Conservation (phyloP, 192 early-diverging fungal species). For the Helicostylum pulchrum region DNA sequence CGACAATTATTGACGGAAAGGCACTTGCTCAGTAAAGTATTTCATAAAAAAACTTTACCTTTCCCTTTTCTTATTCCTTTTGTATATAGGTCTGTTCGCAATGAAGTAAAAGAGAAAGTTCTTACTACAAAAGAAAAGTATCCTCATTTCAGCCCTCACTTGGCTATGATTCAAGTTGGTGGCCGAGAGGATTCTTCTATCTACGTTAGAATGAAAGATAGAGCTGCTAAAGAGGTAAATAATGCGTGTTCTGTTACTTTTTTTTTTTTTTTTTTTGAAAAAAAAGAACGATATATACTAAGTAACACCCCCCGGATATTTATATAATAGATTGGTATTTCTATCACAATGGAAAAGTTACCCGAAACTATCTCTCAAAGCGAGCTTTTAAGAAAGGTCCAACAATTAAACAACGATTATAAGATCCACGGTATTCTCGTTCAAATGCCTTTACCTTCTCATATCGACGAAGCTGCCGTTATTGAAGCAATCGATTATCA, state of each 20-base stretch:
- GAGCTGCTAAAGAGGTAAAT: slow-evolving; percentile 76
- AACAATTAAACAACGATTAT: slow-evolving; percentile 74
- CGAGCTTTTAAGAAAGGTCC: slow-evolving; percentile 65
- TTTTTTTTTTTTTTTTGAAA: background rate
- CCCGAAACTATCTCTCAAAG: slow-evolving; percentile 62
- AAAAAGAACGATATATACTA: no score
- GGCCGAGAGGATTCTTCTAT: slow-evolving; percentile 88
- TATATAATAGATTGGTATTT: slow-evolving; percentile 64
- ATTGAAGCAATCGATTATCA: slow-evolving; percentile 80
- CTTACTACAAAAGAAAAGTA: slow-evolving; percentile 55
- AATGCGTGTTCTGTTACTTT: background rate
- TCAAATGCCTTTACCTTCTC: slow-evolving; percentile 89
- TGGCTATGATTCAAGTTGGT: slow-evolving; percentile 92
- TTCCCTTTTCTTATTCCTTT: background rate
- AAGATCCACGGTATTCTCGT: slow-evolving; percentile 92
- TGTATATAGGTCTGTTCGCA: slow-evolving; percentile 63
- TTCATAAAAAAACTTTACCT: background rate
- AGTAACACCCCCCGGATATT: no score
- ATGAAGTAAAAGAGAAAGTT: slow-evolving; percentile 67
- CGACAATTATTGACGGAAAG: slow-evolving; percentile 77
- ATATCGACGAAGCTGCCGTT: slow-evolving; percentile 76
- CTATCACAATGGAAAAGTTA: slow-evolving; percentile 69
- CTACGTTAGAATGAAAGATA: slow-evolving; percentile 92
- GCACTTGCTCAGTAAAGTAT: slow-evolving; percentile 67
- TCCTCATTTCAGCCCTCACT: slow-evolving; percentile 74